A percentile compares a stretch with the other conserved stretches of the same genome.
These are phyloP conservation scores for Triticum turgidum DNA, from an alignment of 176 grass and related monocot genomes.

Conservation along the genomic window DNA sequence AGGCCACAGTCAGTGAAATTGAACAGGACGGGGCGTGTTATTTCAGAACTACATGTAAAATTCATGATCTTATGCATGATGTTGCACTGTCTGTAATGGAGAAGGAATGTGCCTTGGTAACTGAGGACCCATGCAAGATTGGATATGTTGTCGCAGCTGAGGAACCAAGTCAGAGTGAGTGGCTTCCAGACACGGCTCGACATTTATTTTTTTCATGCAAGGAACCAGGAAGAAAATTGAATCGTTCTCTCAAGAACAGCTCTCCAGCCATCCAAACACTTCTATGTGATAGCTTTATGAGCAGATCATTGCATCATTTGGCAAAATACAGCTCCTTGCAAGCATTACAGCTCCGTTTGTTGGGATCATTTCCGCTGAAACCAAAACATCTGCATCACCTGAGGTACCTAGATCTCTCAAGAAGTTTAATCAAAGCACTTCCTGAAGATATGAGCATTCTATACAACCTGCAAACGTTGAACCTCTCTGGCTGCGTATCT, in stretches of 20 bases:
- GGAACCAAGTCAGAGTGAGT: not conserved
- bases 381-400: conserved; percentile 1
- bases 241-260: not conserved
- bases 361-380: not conserved
- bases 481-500: not conserved
- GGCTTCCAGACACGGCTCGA: not conserved
- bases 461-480: not conserved
- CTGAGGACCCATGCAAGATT: not conserved
- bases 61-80: not conserved
- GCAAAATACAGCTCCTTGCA: not conserved
- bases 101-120: not conserved
- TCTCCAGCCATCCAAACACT: not conserved
- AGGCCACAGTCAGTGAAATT: not conserved
- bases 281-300: not conserved
- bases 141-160: not conserved
- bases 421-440: not conserved
- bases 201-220: not conserved
- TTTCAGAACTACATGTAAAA: not conserved
- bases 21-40: not conserved
- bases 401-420: not conserved
- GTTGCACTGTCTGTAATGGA: not conserved
- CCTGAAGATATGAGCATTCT: conserved; percentile 7
- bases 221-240: not conserved
- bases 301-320: not conserved
- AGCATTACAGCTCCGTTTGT: not conserved